Evolutionary conservation across 106 monocot genomes (phyloP), one percentile per base, ranked within the genome.

Genomic region (Posidonia australis): DNA sequence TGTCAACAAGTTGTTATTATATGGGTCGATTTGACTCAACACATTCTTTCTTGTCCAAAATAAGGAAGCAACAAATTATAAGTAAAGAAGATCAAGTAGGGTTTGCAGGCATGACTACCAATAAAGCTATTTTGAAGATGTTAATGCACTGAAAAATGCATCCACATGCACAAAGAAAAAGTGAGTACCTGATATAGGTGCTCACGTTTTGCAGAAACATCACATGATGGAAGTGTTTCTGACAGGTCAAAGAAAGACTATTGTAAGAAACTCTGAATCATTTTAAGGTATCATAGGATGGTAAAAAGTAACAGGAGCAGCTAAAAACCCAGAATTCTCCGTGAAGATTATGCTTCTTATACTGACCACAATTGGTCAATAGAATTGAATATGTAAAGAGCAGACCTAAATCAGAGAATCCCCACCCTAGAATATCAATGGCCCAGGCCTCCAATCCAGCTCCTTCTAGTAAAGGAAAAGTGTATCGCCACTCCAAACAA

Each of bases 381-480:
- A 36, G 36, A 36, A 2, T 36, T 36, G 36, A 36, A 36, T 36
- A 41, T 36, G 17, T n/a, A 60, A 60, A 41, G 13, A 56, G 36
- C 31, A 47, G 67, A 86, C 93, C 81, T 78, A 96, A 77, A 77
- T 96, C 90, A 76, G 82, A 90, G 53, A 96, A 96, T 46, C 94
- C 94, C 94, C 90, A 96, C 56, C 94, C 94, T 78, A 96, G 90
- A 72, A 96, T 80, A 64, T 96, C 94, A 43, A 90, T 64, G 64
- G 94, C 90, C 94, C 94, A 96, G 47, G 90, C 45, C 67, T 96
- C 89, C 14, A 78, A 9, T 51, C 90, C 94, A 76, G 79, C 81
- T 64, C 72, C 68, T 72, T 84, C 90, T 61, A 96, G 86, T 60
- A 87, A 79, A n/a, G 94, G 89, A 61, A 77, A 84, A 20, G 78